Conservation (phyloP, 805 yeast species). For the Yamadazyma scolyti region DNA sequence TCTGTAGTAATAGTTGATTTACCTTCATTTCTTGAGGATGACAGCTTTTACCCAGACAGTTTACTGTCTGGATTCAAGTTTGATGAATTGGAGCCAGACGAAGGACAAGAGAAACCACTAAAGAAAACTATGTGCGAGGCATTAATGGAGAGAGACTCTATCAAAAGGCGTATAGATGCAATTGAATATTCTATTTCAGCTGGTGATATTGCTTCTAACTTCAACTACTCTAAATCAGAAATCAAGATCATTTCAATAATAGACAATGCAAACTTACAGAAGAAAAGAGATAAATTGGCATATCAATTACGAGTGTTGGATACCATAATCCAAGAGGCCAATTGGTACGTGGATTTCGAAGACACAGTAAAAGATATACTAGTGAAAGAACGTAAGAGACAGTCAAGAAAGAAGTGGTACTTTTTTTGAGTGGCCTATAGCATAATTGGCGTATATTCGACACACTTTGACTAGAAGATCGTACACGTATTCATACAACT, state of each 20-base stretch:
- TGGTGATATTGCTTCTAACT: constrained; percentile 6
- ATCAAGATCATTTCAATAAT: constrained; percentile 7
- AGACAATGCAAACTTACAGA: constrained; percentile 2
- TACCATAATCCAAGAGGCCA: constrained; percentile 10
- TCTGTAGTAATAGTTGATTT: constrained; percentile 5
- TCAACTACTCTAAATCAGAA: constrained; percentile 10
- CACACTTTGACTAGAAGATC: too few species aligned
- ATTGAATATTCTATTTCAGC: constrained; percentile 1
- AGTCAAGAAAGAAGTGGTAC: constrained; percentile 2
- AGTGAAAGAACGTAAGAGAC: constrained; percentile 1
- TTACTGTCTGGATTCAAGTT: constrained; percentile 1
- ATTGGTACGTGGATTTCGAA: constrained; percentile 12
- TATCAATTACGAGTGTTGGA: constrained; percentile 8
- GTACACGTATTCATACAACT: too few species aligned
- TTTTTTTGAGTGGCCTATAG: constrained; percentile 5
- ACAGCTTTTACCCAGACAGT: not conserved
- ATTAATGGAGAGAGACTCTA: constrained; percentile 10
- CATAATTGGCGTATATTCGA: too few species aligned
- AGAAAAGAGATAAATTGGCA: constrained; percentile 4
- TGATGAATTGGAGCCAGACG: not conserved
- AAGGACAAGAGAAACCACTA: constrained; percentile 1
- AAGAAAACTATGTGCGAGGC: constrained; percentile 11
- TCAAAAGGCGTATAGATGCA: constrained; percentile 8
- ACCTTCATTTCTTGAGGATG: constrained; percentile 8
- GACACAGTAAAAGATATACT: constrained; percentile 5